These are phyloP conservation scores for Tylopilus sp. DNA, from an alignment of 1,284 basidiomycete genomes.

Conservation along the genomic window DNA sequence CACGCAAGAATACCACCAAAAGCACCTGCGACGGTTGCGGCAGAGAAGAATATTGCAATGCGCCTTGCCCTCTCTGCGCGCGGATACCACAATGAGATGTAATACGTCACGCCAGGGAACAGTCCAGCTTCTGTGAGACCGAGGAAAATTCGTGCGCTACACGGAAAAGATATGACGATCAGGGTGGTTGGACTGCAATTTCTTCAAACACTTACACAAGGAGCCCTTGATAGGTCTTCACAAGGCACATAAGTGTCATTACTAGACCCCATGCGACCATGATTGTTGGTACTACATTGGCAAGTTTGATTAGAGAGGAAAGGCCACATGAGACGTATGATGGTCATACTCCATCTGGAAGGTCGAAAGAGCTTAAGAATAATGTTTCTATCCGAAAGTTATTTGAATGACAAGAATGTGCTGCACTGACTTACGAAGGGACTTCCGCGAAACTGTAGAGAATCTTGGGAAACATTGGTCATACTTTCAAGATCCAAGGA, in stretches of 20 bases:
- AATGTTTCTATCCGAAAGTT: slow-evolving; percentile 39
- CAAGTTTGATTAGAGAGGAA: slow-evolving; percentile 1
- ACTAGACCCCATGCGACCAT: slow-evolving; percentile 53
- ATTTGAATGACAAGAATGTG: slow-evolving; percentile 1
- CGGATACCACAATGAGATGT: slow-evolving; percentile 54
- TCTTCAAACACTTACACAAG: slow-evolving; percentile 21
- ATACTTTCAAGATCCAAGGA: background rate
- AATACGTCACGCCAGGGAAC: slow-evolving; percentile 53
- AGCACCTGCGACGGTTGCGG: slow-evolving; percentile 51
- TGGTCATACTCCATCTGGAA: slow-evolving; percentile 46
- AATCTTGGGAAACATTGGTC: slow-evolving; percentile 31
- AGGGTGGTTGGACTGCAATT: background rate
- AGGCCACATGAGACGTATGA: background rate
- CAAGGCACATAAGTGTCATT: slow-evolving; percentile 41
- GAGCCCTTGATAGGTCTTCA: slow-evolving; percentile 35
- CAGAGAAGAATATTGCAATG: slow-evolving; percentile 59
- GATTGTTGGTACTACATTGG: slow-evolving; percentile 42
- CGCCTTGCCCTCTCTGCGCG: slow-evolving; percentile 46
- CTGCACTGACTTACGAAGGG: slow-evolving; percentile 42
- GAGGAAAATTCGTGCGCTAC: slow-evolving; percentile 38
- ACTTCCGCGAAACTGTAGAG: slow-evolving; percentile 48
- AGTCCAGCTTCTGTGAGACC: slow-evolving; percentile 54
- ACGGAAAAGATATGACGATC: slow-evolving; percentile 2
- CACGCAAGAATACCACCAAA: slow-evolving; percentile 41
- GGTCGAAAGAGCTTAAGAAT: slow-evolving; percentile 47